These are phyloP conservation scores for Erigeron philadelphicus DNA, from an alignment of 140 eudicot genomes.

Conservation along the genomic window DNA sequence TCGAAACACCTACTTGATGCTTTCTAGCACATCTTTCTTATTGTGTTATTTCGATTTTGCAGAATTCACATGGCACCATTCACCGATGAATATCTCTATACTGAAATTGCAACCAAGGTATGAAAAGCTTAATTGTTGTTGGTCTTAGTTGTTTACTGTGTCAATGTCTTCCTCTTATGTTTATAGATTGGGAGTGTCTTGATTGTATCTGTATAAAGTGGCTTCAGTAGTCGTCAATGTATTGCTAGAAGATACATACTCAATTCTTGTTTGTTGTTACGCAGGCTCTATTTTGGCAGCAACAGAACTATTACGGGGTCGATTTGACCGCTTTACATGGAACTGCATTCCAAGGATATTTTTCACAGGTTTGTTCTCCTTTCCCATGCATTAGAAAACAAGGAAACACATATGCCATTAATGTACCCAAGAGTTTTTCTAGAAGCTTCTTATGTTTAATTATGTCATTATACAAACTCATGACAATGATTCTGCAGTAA, in stretches of 20 bases:
- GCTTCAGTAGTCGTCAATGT: not conserved
- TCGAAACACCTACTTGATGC: too few relatives aligned
- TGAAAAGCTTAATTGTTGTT: not conserved
- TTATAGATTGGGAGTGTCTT: not conserved
- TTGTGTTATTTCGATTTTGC: constrained; percentile 15
- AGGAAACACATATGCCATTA: not conserved
- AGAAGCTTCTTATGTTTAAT: not conserved
- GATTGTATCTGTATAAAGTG: not conserved
- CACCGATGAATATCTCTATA: constrained; percentile 73
- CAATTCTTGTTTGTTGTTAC: constrained; percentile 24
- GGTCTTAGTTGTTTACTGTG: not conserved
- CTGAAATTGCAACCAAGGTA: constrained; percentile 90
- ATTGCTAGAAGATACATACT: not conserved
- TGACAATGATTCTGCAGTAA: not conserved
- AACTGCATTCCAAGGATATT: constrained; percentile 89
- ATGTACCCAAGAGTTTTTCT: not conserved
- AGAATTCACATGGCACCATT: constrained; percentile 99
- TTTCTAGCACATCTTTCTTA: not conserved
- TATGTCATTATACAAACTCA: not conserved
- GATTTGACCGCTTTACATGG: constrained; percentile 88
- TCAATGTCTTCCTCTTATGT: not conserved
- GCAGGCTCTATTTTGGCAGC: constrained; percentile 98
- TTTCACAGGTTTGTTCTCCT: constrained; percentile 70
- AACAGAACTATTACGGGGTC: constrained; percentile 90
- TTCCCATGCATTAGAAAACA: constrained; percentile 6